These are phyloP conservation scores for Achaetomiella virescens DNA, from an alignment of 495 filamentous ascomycete genomes.

Conservation along the genomic window DNA sequence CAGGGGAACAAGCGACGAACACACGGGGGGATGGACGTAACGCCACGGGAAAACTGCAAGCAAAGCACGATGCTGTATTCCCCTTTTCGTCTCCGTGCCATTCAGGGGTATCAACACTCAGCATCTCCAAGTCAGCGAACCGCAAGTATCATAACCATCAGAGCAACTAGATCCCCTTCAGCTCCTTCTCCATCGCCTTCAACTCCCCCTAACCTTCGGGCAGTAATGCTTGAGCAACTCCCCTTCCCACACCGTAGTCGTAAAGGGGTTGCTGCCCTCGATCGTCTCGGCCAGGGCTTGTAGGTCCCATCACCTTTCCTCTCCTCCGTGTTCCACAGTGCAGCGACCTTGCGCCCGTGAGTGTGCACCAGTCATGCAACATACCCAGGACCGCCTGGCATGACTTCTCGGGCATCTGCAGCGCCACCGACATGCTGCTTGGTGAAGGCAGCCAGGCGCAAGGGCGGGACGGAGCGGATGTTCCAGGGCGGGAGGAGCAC, in stretches of 20 bases:
- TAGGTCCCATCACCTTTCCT: constrained; percentile 64
- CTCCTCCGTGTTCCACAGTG: constrained; percentile 60
- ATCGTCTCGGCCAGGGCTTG: constrained; percentile 53
- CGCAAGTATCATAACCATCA: background rate
- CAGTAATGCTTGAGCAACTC: constrained; percentile 85
- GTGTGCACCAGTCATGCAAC: constrained; percentile 63
- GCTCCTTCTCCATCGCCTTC: constrained; percentile 59
- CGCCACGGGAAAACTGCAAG: too few species aligned
- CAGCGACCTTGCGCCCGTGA: constrained; percentile 35
- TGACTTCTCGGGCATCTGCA: constrained; percentile 88
- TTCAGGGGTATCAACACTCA: constrained; percentile 3
- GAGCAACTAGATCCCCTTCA: constrained; percentile 16
- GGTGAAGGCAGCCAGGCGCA: constrained; percentile 82
- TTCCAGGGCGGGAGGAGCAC: constrained; percentile 63
- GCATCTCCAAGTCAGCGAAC: background rate
- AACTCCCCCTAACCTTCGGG: constrained; percentile 78
- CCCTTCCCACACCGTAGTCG: constrained; percentile 87
- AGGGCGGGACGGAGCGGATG: constrained; percentile 57
- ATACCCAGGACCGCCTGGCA: constrained; percentile 68
- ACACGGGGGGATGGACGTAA: too few species aligned
- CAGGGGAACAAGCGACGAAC: too few species aligned
- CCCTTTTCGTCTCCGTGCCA: background rate
- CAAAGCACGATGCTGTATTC: too few species aligned
- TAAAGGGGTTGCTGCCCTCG: constrained; percentile 82
- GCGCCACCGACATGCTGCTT: constrained; percentile 73